phyloP scores from a whole-genome alignment of 768 basidiomycete species.

The Amanita jacksonii region DNA sequence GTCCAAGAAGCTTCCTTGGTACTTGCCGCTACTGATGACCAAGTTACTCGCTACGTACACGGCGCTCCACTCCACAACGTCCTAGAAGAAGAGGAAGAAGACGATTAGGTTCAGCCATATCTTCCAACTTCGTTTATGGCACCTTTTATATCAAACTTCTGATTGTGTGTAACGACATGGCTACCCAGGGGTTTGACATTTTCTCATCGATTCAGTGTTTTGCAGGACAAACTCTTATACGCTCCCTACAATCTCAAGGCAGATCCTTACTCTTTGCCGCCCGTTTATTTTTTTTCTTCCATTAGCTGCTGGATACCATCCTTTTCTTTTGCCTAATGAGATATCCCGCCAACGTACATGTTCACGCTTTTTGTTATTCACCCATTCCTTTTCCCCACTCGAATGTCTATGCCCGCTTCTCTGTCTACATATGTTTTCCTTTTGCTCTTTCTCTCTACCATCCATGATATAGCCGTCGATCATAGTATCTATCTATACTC shows the following conservation, averaged over 20 bases:
- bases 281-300: neutral
- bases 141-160: neutral
- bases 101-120: constrained; percentile 12
- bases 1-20: neutral
- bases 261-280: too few relatives aligned
- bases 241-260: neutral
- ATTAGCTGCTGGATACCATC: constrained; percentile 4
- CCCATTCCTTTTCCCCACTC: neutral
- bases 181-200: neutral
- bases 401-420: neutral
- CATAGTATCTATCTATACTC: too few relatives aligned
- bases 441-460: neutral
- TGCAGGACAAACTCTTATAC: neutral
- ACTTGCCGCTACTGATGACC: neutral
- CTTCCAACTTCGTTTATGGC: neutral
- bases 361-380: neutral
- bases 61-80: constrained; percentile 85
- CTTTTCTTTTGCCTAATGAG: neutral
- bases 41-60: constrained; percentile 55
- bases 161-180: neutral
- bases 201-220: neutral
- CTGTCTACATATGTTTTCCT: neutral
- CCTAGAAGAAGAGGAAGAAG: constrained; percentile 73
- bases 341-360: constrained; percentile 1
- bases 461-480: too few relatives aligned